These are phyloP conservation scores for Gossypium turneri DNA, from an alignment of 345 rosid species.

Conservation along the genomic window DNA sequence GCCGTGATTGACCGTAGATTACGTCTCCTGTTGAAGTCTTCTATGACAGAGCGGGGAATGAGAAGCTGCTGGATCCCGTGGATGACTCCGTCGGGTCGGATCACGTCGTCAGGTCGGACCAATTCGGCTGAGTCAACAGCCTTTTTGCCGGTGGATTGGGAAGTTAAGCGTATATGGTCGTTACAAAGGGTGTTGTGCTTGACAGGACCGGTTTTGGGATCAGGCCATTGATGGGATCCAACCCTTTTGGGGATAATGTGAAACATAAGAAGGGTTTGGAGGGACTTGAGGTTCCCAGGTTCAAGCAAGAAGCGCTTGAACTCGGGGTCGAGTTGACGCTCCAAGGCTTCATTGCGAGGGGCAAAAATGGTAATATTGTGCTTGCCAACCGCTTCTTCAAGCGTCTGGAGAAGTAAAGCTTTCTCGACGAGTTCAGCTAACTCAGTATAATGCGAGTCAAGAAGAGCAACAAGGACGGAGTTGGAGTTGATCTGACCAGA, in stretches of 20 bases:
- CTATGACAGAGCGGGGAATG: slow-evolving; percentile 60
- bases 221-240: slow-evolving; percentile 54
- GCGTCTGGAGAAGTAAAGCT: slow-evolving; percentile 81
- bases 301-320: slow-evolving; percentile 90
- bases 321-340: slow-evolving; percentile 77
- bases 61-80: slow-evolving; percentile 60
- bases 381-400: slow-evolving; percentile 75
- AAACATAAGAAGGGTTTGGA: slow-evolving; percentile 63
- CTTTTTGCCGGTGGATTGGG: slow-evolving; percentile 29
- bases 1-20: slow-evolving; percentile 62
- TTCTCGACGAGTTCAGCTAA: slow-evolving; percentile 85
- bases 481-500: slow-evolving; percentile 76
- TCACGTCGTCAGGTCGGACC: slow-evolving; percentile 42
- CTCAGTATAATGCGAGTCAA: slow-evolving; percentile 92
- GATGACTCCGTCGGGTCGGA: slow-evolving; percentile 67
- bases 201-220: slow-evolving; percentile 17
- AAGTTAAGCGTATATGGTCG: slow-evolving; percentile 44
- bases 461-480: slow-evolving; percentile 89
- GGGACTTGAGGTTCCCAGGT: slow-evolving; percentile 77
- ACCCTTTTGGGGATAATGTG: slow-evolving; percentile 73
- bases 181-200: slow-evolving; percentile 46
- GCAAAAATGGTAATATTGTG: slow-evolving; percentile 95
- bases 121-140: slow-evolving; percentile 46
- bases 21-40: slow-evolving; percentile 61
- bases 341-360: slow-evolving; percentile 78